Conservation (phyloP, 495 filamentous ascomycete genomes). For the Podospora pseudoanserina region DNA sequence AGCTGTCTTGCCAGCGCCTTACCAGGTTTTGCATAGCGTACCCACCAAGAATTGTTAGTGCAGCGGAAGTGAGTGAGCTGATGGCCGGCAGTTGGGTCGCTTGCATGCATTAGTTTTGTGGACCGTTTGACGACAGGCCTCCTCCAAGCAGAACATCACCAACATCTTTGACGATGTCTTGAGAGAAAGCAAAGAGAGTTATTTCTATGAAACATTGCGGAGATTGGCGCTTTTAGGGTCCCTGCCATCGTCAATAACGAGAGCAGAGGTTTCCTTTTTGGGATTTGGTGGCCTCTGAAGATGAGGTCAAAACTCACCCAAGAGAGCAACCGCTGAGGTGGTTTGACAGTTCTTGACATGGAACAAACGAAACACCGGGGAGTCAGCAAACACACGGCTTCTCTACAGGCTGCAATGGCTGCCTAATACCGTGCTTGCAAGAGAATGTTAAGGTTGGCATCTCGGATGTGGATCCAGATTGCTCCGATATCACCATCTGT, state of each 20-base stretch:
- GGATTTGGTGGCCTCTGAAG: not conserved
- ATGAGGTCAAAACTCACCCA: not conserved
- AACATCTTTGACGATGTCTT: not conserved
- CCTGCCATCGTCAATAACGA: not conserved
- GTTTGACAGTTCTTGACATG: not conserved
- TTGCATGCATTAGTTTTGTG: constrained; percentile 1
- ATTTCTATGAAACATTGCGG: not conserved
- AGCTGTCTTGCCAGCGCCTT: not conserved
- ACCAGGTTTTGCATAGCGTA: not conserved
- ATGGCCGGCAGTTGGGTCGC: constrained; percentile 4
- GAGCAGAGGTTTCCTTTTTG: not conserved
- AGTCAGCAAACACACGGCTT: not conserved
- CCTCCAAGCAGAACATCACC: not conserved
- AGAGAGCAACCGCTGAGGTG: too few species aligned
- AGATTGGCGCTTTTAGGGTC: not conserved
- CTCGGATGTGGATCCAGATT: not conserved
- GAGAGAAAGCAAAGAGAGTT: not conserved
- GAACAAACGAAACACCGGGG: not conserved
- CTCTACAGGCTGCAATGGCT: not conserved
- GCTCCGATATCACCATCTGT: not conserved
- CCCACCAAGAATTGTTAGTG: not conserved
- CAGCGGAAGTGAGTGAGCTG: not conserved
- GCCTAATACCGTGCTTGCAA: not conserved
- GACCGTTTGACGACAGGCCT: constrained; percentile 1
- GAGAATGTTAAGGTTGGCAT: not conserved